Percentiles rank a stretch among this genome's conserved stretches.
Conservation (phyloP, 306 rosid species). For the Malus sieversii region DNA sequence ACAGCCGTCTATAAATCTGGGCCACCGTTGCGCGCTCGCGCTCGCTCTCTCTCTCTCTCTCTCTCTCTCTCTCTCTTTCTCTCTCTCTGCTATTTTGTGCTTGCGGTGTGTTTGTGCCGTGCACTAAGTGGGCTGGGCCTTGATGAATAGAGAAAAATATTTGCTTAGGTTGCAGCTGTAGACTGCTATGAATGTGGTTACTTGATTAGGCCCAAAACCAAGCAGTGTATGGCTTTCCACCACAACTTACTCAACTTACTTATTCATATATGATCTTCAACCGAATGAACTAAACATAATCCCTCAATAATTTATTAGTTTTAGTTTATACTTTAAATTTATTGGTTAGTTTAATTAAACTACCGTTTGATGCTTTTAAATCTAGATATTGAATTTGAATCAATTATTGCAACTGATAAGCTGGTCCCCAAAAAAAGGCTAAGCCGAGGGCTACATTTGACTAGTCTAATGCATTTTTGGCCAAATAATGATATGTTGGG, state of each 20-base stretch:
- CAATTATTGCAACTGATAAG: no score
- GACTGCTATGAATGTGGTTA: neutral
- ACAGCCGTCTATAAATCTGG: constrained; percentile 56
- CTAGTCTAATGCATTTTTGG: no score
- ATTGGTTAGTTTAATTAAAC: no score
- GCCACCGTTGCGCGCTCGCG: constrained; percentile 31
- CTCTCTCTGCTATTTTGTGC: neutral
- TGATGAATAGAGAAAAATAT: neutral
- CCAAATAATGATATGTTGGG: no score
- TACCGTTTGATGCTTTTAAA: no score
- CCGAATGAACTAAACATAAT: fast-evolving
- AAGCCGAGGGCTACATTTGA: no score
- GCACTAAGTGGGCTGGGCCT: neutral
- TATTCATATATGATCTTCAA: no score
- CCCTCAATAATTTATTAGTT: no score
- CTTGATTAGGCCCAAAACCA: neutral
- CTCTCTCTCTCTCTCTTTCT: neutral
- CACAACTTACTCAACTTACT: neutral
- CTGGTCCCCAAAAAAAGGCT: fast-evolving
- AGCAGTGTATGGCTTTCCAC: neutral
- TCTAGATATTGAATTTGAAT: no score
- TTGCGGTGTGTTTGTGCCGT: constrained; percentile 7
- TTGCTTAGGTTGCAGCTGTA: neutral
- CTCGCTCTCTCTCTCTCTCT: neutral
- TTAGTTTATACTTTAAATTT: no score